Conservation (phyloP, 2,329 filamentous ascomycete species). For the Metarhizium robertsii region DNA sequence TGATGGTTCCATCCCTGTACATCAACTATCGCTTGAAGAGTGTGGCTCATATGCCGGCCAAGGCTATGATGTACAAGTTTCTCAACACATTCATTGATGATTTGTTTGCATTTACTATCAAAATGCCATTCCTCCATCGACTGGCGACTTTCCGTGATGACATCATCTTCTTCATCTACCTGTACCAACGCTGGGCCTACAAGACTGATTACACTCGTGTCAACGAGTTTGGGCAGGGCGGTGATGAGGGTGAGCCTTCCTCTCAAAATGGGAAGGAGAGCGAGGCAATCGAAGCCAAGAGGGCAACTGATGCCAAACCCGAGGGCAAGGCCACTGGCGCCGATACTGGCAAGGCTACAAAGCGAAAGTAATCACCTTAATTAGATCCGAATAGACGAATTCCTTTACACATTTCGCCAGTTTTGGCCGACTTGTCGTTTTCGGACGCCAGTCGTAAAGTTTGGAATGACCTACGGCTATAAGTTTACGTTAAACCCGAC, state of each 20-base stretch:
- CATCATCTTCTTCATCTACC: slow-evolving; percentile 94
- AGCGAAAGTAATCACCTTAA: slow-evolving; percentile 25
- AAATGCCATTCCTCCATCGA: slow-evolving; percentile 93
- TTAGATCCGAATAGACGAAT: not conserved
- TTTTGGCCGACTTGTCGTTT: not conserved
- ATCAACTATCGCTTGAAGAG: slow-evolving; percentile 98
- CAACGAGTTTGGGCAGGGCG: slow-evolving; percentile 97
- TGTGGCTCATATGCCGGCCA: slow-evolving; percentile 92
- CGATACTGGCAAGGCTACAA: slow-evolving; percentile 35
- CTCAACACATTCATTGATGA: slow-evolving; percentile 99
- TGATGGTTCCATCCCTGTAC: slow-evolving; percentile 97
- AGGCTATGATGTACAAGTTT: slow-evolving; percentile 97
- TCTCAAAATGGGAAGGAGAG: slow-evolving; percentile 22
- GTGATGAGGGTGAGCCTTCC: slow-evolving; percentile 55
- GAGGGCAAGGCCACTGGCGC: slow-evolving; percentile 39
- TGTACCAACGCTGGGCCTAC: slow-evolving; percentile 93
- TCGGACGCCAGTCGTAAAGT: not conserved
- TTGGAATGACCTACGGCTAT: too few species aligned
- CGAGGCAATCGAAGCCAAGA: slow-evolving; percentile 25
- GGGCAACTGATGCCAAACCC: slow-evolving; percentile 24
- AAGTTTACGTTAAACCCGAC: too few species aligned
- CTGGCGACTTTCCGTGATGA: slow-evolving; percentile 90
- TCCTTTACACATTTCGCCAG: not conserved
- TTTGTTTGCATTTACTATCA: slow-evolving; percentile 96
- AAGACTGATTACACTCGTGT: slow-evolving; percentile 84